Evolutionary conservation across 225 moss, liverwort and hornwort species (phyloP).

Genomic region (Polytrichum commune): DNA sequence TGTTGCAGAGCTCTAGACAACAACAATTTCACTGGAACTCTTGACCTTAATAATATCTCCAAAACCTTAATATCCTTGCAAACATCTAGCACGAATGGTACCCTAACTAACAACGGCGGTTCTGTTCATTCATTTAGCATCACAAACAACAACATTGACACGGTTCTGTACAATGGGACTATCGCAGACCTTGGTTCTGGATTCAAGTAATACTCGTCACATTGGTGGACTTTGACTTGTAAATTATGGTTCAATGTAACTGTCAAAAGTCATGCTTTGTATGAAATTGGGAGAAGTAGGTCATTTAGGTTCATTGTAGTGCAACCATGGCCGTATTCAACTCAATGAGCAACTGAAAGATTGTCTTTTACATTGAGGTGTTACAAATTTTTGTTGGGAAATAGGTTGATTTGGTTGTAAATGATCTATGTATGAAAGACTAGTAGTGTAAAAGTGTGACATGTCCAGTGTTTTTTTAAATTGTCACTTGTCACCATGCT

Average conservation of each 20-base stretch:
- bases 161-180: not conserved
- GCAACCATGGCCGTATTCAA: too few species aligned
- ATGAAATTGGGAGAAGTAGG: too few species aligned
- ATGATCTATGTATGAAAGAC: too few species aligned
- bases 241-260: not conserved
- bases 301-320: too few species aligned
- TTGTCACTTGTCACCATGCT: not conserved
- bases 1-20: conserved; percentile 17
- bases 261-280: too few species aligned
- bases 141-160: conserved; percentile 6
- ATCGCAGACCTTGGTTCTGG: not conserved
- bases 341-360: too few species aligned
- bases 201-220: conserved; percentile 10
- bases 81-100: too few species aligned
- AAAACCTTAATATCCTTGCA: not conserved
- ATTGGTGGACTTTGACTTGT: not conserved
- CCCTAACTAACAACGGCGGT: too few species aligned
- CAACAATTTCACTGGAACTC: conserved; percentile 6
- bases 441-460: not conserved
- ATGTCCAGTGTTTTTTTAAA: not conserved
- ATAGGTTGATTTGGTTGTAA: too few species aligned
- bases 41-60: conserved; percentile 5
- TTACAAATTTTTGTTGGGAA: too few species aligned
- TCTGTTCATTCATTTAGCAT: not conserved
- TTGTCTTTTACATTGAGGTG: too few species aligned